Base-by-base conservation (phyloP, 495 filamentous ascomycete genomes). In the Aspergillus olivimuriae region DNA sequence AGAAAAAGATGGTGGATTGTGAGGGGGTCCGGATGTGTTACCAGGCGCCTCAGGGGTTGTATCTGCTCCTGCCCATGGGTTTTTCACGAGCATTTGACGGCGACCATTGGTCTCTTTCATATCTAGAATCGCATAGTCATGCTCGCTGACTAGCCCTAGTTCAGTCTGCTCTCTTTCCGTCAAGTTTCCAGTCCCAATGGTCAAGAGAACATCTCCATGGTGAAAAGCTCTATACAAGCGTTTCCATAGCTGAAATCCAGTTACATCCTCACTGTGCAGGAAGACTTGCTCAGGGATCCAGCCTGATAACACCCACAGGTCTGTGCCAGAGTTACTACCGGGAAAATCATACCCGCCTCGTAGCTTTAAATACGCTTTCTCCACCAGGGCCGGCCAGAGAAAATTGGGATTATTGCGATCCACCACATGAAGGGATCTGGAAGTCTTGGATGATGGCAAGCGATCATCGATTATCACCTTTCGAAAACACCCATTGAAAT, bases 241-340 rank as follows among this genome's bases (percentile, higher is more conserved):
- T 21, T 63, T 72, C 92, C 92, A 98, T 2, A 91, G 72, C 24
- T 80, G 73, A 23, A 81, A 72, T 2, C 78, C 73, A n/a, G 83
- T 82, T 3, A 88, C 55, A 37, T 95, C 88, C 45, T 91, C 84
- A 33, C 75, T 80, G 44, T 94, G 89, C 3, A 97, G 68, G 53
- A 94, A 95, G 3, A 97, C 65, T 54, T 99, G 92, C 61, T 99
- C 90, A 0, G 92, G 92, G 43, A 99, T 87, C 92, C 92, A 99
- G 21, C 91, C 90, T 1, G 85, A 94, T 37, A 99, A 61, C 10
- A 90, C 81, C 70, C 87, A 87, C 2, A 99, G 65, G 58, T 99
- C 92, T 4, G 90, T 95, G 2, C 86, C 89, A 2, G 90, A 96
- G 58, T 99, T 96, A 53, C 91, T 96, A n/a, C 92, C 92, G 2